Evolutionary conservation across 352 stramenopile genomes (phyloP).

Genomic region (Phytophthora lateralis): DNA sequence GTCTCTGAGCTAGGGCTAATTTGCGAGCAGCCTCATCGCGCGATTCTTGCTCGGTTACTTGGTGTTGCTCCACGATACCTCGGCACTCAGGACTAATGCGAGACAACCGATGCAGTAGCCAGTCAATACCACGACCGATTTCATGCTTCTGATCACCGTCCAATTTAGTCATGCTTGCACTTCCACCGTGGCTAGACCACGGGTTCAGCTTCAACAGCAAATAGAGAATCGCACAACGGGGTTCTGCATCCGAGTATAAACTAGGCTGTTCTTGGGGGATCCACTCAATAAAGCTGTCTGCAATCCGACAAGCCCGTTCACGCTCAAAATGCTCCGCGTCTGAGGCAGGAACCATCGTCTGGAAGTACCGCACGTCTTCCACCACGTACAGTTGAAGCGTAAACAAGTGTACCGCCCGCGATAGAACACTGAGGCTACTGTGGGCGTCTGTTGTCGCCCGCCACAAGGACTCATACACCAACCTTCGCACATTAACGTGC

Average conservation of each 20-base stretch:
- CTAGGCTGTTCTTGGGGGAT: slow-evolving; percentile 53
- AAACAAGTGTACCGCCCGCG: slow-evolving; percentile 77
- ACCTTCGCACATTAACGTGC: slow-evolving; percentile 53
- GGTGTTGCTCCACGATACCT: slow-evolving; percentile 55
- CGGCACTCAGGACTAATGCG: slow-evolving; percentile 54
- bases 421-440: slow-evolving; percentile 69
- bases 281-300: slow-evolving; percentile 67
- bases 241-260: slow-evolving; percentile 32
- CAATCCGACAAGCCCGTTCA: slow-evolving; percentile 46
- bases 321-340: slow-evolving; percentile 52
- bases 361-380: slow-evolving; percentile 70
- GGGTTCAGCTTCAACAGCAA: slow-evolving; percentile 77
- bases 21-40: slow-evolving; percentile 77
- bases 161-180: slow-evolving; percentile 60
- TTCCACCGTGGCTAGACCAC: slow-evolving; percentile 62
- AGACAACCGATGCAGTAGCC: slow-evolving; percentile 71
- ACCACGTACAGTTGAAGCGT: slow-evolving; percentile 86
- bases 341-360: slow-evolving; percentile 49
- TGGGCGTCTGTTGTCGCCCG: slow-evolving; percentile 60
- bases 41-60: slow-evolving; percentile 63
- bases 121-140: slow-evolving; percentile 79
- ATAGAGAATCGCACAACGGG: slow-evolving; percentile 52
- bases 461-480: slow-evolving; percentile 80
- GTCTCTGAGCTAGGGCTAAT: slow-evolving; percentile 52
- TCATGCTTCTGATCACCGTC: slow-evolving; percentile 87